Percentiles rank a stretch among this genome's conserved stretches.
phyloP scores from a whole-genome alignment of 495 filamentous ascomycete genomes.

The Pyrenula aspistea region DNA sequence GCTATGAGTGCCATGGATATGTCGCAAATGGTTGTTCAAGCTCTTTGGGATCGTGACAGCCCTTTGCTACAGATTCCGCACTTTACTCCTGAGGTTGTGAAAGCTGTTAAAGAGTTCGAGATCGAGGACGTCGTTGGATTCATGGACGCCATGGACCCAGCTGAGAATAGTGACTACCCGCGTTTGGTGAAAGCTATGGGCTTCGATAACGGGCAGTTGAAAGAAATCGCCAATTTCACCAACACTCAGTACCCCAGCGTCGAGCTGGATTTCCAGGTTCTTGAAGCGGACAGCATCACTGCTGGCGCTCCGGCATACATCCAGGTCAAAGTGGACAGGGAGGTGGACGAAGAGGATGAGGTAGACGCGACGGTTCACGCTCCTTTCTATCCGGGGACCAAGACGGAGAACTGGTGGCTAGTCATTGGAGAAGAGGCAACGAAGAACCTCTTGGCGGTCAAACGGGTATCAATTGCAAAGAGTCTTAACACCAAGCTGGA shows the following conservation, averaged over 20 bases:
- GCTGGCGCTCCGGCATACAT: conserved; percentile 75
- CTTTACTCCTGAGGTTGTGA: conserved; percentile 73
- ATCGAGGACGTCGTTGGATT: conserved; percentile 94
- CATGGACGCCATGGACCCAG: conserved; percentile 96
- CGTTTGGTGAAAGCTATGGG: conserved; percentile 63
- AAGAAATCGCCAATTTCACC: conserved; percentile 88
- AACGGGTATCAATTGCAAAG: conserved; percentile 78
- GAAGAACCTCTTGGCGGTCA: conserved; percentile 81
- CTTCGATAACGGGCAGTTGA: conserved; percentile 70
- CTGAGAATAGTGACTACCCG: conserved; percentile 70
- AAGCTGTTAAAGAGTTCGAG: conserved; percentile 66
- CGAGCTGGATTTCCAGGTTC: conserved; percentile 76
- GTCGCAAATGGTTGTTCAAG: conserved; percentile 98
- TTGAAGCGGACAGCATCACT: conserved; percentile 65
- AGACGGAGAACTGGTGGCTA: conserved; percentile 98
- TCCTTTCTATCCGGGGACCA: conserved; percentile 83
- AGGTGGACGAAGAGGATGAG: conserved; percentile 58
- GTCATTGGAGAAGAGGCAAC: conserved; percentile 82
- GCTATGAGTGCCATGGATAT: conserved; percentile 99
- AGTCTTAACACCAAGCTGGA: conserved; percentile 67
- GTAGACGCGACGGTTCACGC: conserved; percentile 81
- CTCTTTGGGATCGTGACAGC: conserved; percentile 97
- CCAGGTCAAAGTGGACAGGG: conserved; percentile 76
- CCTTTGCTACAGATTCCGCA: conserved; percentile 96
- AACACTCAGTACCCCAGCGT: conserved; percentile 93